Base-by-base conservation (phyloP, 306 rosid species). In the Vicia villosa region DNA sequence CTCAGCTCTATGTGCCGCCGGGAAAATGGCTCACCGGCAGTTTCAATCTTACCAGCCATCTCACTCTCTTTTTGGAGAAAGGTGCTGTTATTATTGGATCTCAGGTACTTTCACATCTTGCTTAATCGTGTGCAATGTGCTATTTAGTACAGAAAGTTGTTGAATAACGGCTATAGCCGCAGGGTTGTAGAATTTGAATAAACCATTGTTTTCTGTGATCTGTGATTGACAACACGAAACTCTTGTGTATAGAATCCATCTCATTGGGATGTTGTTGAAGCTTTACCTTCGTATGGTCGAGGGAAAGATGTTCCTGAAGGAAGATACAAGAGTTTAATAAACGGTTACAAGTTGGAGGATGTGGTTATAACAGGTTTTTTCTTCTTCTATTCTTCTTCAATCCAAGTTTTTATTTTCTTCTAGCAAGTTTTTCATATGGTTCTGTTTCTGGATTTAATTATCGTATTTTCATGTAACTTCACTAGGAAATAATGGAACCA, bases 361-460 rank as follows among this genome's bases (percentile, higher is more conserved):
- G 99, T 95, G 69, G 97, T 95, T 69, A 80, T 95, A 63, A 95
- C 99, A 68, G 99, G 99, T 95, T 66, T 77, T 97, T 93, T 97
- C 90, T 56, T 0, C 73, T 68, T 71, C 72, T 28, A 45, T 37
- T 50, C 22, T 20, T 20, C 43, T 5, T 10, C 20, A 62, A 36
- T 10, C 45, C 4, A 16, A 10, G 12, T 10, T 70, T 24, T 24
- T 22, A 22, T 24, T 45, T 32, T 28, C 50, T 68, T 32, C 14
- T 20, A 14, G 9, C 66, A 47, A 41, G 16, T 13, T 13, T 59
- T 63, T 60, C 37, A 54, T 30, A 54, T 30, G 0, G 10, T 46
- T 68, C 34, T 42, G 62, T 71, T 69, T 74, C 65, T 69, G 30
- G 60, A 64, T 56, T 70, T 68, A 72, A 62, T 7, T 79, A 68